Evolutionary conservation across 257 asterid genomes (phyloP).

Genomic region (Nicotiana noctiflora): DNA sequence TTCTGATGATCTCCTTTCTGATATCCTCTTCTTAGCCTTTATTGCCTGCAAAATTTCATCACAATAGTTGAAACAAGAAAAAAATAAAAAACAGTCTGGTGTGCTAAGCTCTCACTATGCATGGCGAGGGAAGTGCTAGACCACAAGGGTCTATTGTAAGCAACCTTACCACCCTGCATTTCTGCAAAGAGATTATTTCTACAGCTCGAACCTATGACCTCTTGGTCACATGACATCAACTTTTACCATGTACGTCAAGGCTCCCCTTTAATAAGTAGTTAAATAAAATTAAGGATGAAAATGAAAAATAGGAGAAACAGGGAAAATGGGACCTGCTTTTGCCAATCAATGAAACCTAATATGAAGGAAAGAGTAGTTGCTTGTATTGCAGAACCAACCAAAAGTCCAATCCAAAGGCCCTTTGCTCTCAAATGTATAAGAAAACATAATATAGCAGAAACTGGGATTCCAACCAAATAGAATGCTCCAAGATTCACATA

Average conservation of each 20-base stretch:
- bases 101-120: no score
- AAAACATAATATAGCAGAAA: conserved; percentile 31
- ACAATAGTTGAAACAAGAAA: background rate
- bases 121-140: no score
- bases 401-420: conserved; percentile 51
- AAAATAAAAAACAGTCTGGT: no score
- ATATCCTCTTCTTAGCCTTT: conserved; percentile 17
- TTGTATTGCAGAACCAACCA: conserved; percentile 33
- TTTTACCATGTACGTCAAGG: no score
- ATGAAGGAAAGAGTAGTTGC: conserved; percentile 25
- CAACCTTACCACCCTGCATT: no score
- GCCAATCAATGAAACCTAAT: conserved; percentile 38
- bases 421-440: conserved; percentile 25
- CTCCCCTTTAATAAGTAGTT: no score
- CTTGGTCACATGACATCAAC: no score
- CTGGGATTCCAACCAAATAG: conserved; percentile 45
- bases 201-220: no score
- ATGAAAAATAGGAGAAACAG: background rate
- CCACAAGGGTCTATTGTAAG: no score
- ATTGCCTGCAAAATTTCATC: conserved; percentile 21
- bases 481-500: conserved; percentile 47
- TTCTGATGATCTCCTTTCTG: background rate
- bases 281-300: background rate
- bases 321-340: conserved; percentile 20
- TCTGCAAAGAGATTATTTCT: no score